Evolutionary conservation across 2,329 filamentous ascomycete species (phyloP).

Genomic region (Penicillium sp.): DNA sequence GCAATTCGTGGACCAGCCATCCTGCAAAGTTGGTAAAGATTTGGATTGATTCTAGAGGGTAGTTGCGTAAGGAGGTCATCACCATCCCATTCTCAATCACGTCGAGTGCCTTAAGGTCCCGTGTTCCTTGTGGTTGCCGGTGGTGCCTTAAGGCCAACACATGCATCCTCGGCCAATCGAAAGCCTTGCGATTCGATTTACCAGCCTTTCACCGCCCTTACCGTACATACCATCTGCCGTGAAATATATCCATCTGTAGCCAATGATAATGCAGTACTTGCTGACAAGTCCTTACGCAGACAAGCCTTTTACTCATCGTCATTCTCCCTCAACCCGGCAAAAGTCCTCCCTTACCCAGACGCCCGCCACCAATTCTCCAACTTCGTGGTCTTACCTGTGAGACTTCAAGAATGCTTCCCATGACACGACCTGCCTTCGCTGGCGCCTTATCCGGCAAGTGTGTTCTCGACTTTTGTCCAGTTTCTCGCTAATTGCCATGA

Average conservation of each 20-base stretch:
- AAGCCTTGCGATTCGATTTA: constrained; percentile 16
- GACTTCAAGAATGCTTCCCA: constrained; percentile 23
- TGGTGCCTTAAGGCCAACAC: background rate
- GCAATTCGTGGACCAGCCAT: constrained; percentile 69
- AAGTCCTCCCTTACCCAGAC: constrained; percentile 19
- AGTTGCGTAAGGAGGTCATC: no score
- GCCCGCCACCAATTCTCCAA: constrained; percentile 16
- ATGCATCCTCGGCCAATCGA: constrained; percentile 11
- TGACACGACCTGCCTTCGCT: constrained; percentile 24
- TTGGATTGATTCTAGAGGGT: no score
- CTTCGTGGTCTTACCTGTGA: background rate
- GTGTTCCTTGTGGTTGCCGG: no score
- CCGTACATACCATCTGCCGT: constrained; percentile 6
- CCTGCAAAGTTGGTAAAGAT: constrained; percentile 1
- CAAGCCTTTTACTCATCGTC: constrained; percentile 11
- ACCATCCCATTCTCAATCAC: no score
- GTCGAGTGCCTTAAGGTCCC: no score
- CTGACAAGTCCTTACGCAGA: background rate
- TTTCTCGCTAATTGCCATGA: constrained; percentile 19
- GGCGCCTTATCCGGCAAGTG: constrained; percentile 26
- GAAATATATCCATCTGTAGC: no score
- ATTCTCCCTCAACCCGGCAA: constrained; percentile 16
- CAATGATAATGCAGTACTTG: no score
- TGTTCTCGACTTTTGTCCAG: background rate
- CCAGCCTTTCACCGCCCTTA: constrained; percentile 19